A percentile compares a stretch with the other conserved stretches of the same genome.
phyloP scores from a whole-genome alignment of 129 eudicot species.

The Tanacetum coccineum region DNA sequence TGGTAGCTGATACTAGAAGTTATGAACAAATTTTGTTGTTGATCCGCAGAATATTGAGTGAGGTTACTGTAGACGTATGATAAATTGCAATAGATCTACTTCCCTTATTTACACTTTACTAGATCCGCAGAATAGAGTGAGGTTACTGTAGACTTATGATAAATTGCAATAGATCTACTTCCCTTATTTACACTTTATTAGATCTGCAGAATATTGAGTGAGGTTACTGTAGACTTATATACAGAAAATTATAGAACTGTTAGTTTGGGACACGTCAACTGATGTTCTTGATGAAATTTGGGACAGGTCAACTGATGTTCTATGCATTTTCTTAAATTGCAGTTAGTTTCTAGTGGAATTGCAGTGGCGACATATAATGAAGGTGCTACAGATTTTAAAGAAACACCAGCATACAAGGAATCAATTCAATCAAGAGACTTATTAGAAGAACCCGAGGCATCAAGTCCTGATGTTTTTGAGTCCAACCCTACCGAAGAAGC shows the following conservation, averaged over 20 bases:
- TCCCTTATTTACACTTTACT: no score
- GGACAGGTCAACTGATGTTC: not conserved
- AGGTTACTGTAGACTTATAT: not conserved
- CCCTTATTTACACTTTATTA: no score
- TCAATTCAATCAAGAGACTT: constrained; percentile 60
- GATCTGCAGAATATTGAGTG: no score
- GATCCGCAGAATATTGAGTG: no score
- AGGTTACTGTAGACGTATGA: no score
- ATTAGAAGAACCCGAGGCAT: constrained; percentile 65
- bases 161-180: not conserved
- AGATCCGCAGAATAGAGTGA: no score
- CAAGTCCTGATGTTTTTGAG: constrained; percentile 74
- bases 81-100: not conserved
- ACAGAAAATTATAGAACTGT: not conserved
- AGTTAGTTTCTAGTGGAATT: constrained; percentile 80
- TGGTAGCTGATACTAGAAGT: no score
- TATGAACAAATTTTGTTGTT: no score
- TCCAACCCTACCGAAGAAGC: constrained; percentile 95
- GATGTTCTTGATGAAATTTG: not conserved
- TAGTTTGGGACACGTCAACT: not conserved
- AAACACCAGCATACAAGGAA: constrained; percentile 87
- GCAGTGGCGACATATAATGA: constrained; percentile 95
- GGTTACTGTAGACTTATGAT: no score
- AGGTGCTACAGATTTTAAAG: constrained; percentile 93
- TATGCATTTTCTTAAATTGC: constrained; percentile 18